These are phyloP conservation scores for Boletus vinaceobasis DNA, from an alignment of 768 basidiomycete genomes.

Conservation along the genomic window DNA sequence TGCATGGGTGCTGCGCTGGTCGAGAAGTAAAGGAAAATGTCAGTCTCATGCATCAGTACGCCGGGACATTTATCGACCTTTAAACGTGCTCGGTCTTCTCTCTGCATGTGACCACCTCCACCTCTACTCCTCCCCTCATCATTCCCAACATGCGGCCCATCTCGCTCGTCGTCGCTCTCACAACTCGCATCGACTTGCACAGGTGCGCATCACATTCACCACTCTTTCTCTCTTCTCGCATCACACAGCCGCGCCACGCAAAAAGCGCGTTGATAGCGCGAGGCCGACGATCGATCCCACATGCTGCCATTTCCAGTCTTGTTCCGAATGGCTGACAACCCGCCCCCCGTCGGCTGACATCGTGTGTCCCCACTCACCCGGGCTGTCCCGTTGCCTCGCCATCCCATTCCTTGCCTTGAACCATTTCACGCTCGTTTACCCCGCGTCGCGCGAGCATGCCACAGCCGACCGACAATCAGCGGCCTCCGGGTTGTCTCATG, in stretches of 20 bases:
- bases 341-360: background rate
- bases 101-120: background rate
- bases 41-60: background rate
- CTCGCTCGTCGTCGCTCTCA: background rate
- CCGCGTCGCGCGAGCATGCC: background rate
- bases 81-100: background rate
- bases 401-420: background rate
- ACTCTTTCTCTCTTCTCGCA: background rate
- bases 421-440: background rate
- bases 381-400: background rate
- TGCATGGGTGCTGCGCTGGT: slow-evolving; percentile 9
- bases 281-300: slow-evolving; percentile 17
- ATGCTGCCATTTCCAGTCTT: background rate
- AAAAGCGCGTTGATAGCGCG: slow-evolving; percentile 6
- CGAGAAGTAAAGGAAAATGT: slow-evolving; percentile 3
- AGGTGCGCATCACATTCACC: background rate
- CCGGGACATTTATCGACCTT: slow-evolving; percentile 7
- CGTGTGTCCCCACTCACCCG: background rate
- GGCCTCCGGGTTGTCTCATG: slow-evolving; percentile 6
- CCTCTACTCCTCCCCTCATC: background rate
- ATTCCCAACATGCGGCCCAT: background rate
- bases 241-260: slow-evolving; percentile 6
- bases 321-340: slow-evolving; percentile 4
- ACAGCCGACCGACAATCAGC: background rate
- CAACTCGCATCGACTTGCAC: background rate